Conservation (phyloP, 2,329 filamentous ascomycete genomes). For the Epichloe hybrida region DNA sequence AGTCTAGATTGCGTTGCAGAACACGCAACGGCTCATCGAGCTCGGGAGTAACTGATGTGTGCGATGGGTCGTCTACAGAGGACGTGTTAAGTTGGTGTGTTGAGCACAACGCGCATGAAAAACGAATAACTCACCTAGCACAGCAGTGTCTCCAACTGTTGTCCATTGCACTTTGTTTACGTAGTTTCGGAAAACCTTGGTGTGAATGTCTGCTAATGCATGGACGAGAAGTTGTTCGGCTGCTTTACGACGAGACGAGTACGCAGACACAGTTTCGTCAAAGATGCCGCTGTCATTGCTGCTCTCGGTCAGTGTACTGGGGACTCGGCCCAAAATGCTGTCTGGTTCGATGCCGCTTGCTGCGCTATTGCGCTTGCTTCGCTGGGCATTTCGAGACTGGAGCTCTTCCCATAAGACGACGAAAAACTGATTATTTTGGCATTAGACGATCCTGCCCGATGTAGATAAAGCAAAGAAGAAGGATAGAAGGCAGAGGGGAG, state of each 20-base stretch:
- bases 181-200: slow-evolving; percentile 43
- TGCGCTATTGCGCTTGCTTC: slow-evolving; percentile 12
- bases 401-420: slow-evolving; percentile 82
- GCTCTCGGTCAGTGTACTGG: slow-evolving; percentile 50
- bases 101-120: neutral
- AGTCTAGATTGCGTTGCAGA: slow-evolving; percentile 59
- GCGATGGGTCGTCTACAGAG: slow-evolving; percentile 27
- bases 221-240: slow-evolving; percentile 62
- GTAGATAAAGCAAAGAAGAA: neutral
- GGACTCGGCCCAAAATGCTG: slow-evolving; percentile 31
- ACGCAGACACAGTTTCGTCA: slow-evolving; percentile 77
- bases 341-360: slow-evolving; percentile 1
- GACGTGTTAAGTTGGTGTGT: slow-evolving; percentile 1
- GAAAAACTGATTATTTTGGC: slow-evolving; percentile 49
- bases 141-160: slow-evolving; percentile 42
- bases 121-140: slow-evolving; percentile 27
- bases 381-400: slow-evolving; percentile 48
- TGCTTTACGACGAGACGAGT: slow-evolving; percentile 54
- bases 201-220: slow-evolving; percentile 52
- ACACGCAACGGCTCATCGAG: slow-evolving; percentile 62
- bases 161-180: slow-evolving; percentile 45
- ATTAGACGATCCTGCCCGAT: neutral
- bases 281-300: slow-evolving; percentile 62
- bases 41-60: slow-evolving; percentile 55
- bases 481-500: neutral